phyloP scores from a whole-genome alignment of 257 asterid genomes.

The Rehmannia glutinosa region DNA sequence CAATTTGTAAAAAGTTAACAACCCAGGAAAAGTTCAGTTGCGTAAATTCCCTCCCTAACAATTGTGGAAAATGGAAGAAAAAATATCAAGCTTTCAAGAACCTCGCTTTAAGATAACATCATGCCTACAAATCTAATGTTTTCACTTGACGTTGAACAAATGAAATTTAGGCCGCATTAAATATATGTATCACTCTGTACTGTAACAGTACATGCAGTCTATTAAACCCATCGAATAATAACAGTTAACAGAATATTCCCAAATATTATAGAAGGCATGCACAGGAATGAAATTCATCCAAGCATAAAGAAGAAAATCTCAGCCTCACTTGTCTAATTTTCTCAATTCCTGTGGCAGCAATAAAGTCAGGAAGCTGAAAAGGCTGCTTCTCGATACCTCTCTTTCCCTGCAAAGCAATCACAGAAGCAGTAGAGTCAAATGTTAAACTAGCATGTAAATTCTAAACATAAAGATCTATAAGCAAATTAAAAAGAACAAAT shows the following conservation, averaged over 20 bases:
- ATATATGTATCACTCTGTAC: too few species aligned
- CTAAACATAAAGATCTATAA: not conserved
- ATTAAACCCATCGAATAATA: not conserved
- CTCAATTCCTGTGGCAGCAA: slow-evolving; percentile 99
- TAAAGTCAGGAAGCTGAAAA: slow-evolving; percentile 95
- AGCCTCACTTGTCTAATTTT: slow-evolving; percentile 90
- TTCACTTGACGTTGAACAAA: not conserved
- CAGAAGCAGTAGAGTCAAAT: slow-evolving; percentile 39
- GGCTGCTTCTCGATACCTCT: slow-evolving; percentile 97
- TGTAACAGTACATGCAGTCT: not conserved
- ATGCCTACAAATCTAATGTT: not conserved
- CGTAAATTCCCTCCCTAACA: too few species aligned
- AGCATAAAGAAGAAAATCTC: not conserved
- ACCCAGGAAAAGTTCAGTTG: too few species aligned
- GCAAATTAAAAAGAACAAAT: not conserved
- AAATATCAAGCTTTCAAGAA: not conserved
- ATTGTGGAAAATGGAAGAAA: too few species aligned
- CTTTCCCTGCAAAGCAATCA: slow-evolving; percentile 76
- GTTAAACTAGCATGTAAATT: not conserved
- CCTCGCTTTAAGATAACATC: too few species aligned
- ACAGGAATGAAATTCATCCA: not conserved
- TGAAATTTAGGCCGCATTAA: not conserved
- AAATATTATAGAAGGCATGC: not conserved
- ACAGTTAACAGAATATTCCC: not conserved
- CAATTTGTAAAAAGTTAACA: not conserved